Base-by-base conservation (phyloP, 345 rosid genomes). In the Citrus reticulata region DNA sequence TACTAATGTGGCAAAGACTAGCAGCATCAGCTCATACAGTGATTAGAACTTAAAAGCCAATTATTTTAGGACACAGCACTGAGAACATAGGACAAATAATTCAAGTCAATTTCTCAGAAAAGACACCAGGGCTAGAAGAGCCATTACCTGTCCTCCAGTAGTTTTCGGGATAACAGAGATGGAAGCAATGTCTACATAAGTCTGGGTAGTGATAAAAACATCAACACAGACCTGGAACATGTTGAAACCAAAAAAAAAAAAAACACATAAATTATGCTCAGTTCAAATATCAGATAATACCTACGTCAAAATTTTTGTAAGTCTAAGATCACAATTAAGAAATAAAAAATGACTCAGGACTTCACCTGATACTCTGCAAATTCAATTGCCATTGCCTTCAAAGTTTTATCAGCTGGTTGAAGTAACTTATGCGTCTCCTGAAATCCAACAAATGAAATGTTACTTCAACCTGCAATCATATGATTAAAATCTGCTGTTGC, bases 331-430 rank as follows among this genome's bases (percentile, higher is more conserved):
- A 70, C 10, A 39, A 34, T 3, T 4, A 40, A 64, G 40, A 57
- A 29, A 81, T 78, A 79, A 58, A 24, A 70, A 17, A 72, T 63
- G 6, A 40, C 42, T 76, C 25, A 63, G 34, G 49, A 79, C 42
- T 77, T 64, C 68, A 94, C 99, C 98, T 94, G 99, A 83, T 88
- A 94, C 84, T 97, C 99, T 29, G 99, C 99, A 91, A 97, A 90
- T 70, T 97, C 99, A 81, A 94, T 90, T 73, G 98, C 99, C 98
- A 97, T 86, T 76, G 95, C 88, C 90, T 91, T 97, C 80, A 97
- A 79, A 74, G 90, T 89, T 88, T 90, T 94, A 83, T 94, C 98
- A 1, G 93, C 96, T 19, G 99, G 92, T 78, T 92, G 98, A n/a
- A 97, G 93, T 83, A 97, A 88, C 82, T 97, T 97, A 83, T 88